Conservation (phyloP, 2,329 filamentous ascomycete genomes). For the Lachnellula occidentalis region DNA sequence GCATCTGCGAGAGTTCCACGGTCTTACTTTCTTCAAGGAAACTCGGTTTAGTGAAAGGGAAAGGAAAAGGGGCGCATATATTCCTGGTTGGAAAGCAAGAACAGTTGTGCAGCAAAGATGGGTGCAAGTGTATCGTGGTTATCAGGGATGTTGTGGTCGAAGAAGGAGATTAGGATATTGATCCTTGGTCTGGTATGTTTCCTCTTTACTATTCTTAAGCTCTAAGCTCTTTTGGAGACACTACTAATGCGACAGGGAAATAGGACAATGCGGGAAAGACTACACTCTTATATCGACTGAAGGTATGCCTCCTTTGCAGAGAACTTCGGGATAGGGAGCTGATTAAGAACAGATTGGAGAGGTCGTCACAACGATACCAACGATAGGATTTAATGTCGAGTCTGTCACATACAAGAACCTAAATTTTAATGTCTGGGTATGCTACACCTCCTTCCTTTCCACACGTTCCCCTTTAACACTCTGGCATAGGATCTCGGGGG, state of each 20-base stretch:
- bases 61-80: slow-evolving; percentile 13
- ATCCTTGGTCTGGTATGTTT: slow-evolving; percentile 80
- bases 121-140: slow-evolving; percentile 63
- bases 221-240: background rate
- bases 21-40: background rate
- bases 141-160: slow-evolving; percentile 72
- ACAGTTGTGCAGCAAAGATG: slow-evolving; percentile 42
- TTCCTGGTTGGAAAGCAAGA: slow-evolving; percentile 8
- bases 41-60: slow-evolving; percentile 1
- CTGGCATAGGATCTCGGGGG: slow-evolving; percentile 70
- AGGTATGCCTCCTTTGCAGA: slow-evolving; percentile 50
- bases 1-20: no score
- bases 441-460: slow-evolving; percentile 26
- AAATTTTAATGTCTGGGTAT: slow-evolving; percentile 97
- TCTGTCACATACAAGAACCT: slow-evolving; percentile 97
- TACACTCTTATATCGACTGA: slow-evolving; percentile 89
- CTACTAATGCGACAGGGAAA: slow-evolving; percentile 3
- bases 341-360: slow-evolving; percentile 72
- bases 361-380: slow-evolving; percentile 97
- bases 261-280: slow-evolving; percentile 99
- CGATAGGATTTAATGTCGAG: slow-evolving; percentile 98
- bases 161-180: slow-evolving; percentile 97
- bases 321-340: slow-evolving; percentile 4
- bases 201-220: slow-evolving; percentile 1
- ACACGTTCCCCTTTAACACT: background rate